Conservation (phyloP, 1,284 basidiomycete species). For the Peniophora sp. region DNA sequence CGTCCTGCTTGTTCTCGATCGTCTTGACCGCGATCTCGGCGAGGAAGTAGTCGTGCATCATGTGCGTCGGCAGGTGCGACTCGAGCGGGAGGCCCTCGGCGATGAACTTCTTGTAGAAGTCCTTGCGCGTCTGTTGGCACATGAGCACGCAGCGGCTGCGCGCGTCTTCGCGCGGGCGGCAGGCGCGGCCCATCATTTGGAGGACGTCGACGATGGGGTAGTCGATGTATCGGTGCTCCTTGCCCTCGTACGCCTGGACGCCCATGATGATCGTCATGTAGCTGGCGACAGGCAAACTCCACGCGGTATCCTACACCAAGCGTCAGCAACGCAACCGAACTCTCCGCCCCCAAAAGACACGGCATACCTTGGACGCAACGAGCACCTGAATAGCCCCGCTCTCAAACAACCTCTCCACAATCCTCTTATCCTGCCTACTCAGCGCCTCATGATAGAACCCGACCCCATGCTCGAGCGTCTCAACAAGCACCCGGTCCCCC, state of each 20-base stretch:
- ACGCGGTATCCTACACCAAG: conserved; percentile 73
- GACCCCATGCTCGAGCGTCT: conserved; percentile 85
- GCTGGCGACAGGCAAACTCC: conserved; percentile 88
- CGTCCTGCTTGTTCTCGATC: conserved; percentile 97
- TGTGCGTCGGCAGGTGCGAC: conserved; percentile 81
- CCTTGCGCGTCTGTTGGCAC: conserved; percentile 94
- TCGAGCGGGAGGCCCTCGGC: conserved; percentile 97
- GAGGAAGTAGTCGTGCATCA: conserved; percentile 95
- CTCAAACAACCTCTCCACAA: conserved; percentile 90
- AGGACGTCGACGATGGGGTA: conserved; percentile 97
- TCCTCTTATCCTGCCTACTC: conserved; percentile 84
- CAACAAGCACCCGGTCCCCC: conserved; percentile 70
- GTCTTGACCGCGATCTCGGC: conserved; percentile 98
- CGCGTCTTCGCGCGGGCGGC: conserved; percentile 80
- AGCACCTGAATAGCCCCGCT: conserved; percentile 93
- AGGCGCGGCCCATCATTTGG: conserved; percentile 98
- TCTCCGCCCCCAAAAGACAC: not conserved
- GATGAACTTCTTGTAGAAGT: conserved; percentile 98
- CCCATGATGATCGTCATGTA: conserved; percentile 99
- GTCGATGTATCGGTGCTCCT: conserved; percentile 95
- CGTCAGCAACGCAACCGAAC: conserved; percentile 1
- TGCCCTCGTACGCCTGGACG: conserved; percentile 92
- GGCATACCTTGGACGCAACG: conserved; percentile 80
- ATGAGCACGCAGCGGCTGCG: conserved; percentile 90
- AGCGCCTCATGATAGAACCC: conserved; percentile 96